A percentile compares a stretch with the other conserved stretches of the same genome.
phyloP scores from a whole-genome alignment of 352 stramenopile genomes.

The Halophytophthora polymorphica region DNA sequence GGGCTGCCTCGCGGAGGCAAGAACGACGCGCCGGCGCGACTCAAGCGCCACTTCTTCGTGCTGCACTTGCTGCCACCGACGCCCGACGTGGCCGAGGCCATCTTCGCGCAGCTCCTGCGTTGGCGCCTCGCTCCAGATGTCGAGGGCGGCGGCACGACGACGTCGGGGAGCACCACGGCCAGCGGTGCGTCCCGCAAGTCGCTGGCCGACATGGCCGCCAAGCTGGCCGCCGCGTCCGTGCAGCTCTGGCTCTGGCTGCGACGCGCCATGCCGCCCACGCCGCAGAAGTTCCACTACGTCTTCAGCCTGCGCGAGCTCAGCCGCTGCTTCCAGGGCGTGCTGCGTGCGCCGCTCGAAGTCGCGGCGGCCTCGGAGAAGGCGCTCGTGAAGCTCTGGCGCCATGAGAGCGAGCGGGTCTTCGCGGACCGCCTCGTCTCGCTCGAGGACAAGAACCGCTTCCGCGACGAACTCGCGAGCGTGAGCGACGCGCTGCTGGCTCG shows the following conservation, averaged over 20 bases:
- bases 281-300: conserved; percentile 82
- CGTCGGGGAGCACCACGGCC: too few relatives aligned
- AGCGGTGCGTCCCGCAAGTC: conserved; percentile 26
- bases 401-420: conserved; percentile 85
- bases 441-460: conserved; percentile 72
- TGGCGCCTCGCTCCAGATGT: conserved; percentile 38
- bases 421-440: conserved; percentile 65
- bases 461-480: conserved; percentile 48
- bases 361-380: conserved; percentile 39
- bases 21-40: conserved; percentile 86
- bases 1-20: conserved; percentile 50
- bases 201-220: conserved; percentile 42
- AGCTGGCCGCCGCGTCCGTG: conserved; percentile 48
- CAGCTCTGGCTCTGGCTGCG: conserved; percentile 71
- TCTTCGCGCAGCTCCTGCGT: conserved; percentile 82
- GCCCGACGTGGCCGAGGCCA: conserved; percentile 75
- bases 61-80: conserved; percentile 80
- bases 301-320: conserved; percentile 78
- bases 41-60: conserved; percentile 90
- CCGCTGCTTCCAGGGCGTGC: conserved; percentile 76
- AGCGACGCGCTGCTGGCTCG: conserved; percentile 38
- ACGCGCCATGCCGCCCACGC: conserved; percentile 63
- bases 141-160: conserved; percentile 8
- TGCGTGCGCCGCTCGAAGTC: conserved; percentile 54
- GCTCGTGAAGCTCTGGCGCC: conserved; percentile 74